Base-by-base conservation (phyloP, 2,329 filamentous ascomycete species). In the Botrytis deweyae region DNA sequence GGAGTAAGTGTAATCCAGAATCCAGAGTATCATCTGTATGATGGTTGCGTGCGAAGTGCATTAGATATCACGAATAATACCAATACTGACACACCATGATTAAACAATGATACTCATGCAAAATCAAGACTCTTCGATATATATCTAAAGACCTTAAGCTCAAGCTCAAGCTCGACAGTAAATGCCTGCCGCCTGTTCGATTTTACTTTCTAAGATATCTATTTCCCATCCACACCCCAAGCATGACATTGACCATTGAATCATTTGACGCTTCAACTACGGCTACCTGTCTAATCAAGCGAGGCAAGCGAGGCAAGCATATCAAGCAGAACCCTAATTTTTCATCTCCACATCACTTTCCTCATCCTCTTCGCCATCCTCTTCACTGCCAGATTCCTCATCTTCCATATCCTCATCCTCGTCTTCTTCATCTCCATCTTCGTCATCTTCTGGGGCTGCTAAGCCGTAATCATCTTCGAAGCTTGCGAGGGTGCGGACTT, bases 391-490 rank as follows among this genome's bases (percentile, higher is more conserved):
- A 49, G 52, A 58, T 29, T 78, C 77, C 1, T 76, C 77, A 1
- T 78, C 79, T 10, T 74, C 76, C 20, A 79, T 78, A 38, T 77
- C 79, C 5, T 79, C 78, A 12, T 78, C 78, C 2, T 79, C 78
- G 1, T 83, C 82, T 1, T 83, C 44, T 9, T 83, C 83, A 0
- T 83, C 84, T 1, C 86, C 85, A 0, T 90, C 89, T 0, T 90
- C 90, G 0, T 90, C 90, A 10, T 70, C 55, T n/a, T 62, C 52
- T 5, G 67, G 67, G 3, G 87, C 87, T 0, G 88, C 88, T 65
- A 98, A 84, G 0, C 95, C 95, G 81, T 98, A 98, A 79, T 94
- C 93, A 76, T 98, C 93, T 82, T 97, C 90, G 82, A 97, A 98
- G 79, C 92, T 88, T 61, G 90, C 89, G 68, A 98, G 86, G 42